Conservation (phyloP, 192 early-diverging fungal genomes). For the Podila verticillata region DNA sequence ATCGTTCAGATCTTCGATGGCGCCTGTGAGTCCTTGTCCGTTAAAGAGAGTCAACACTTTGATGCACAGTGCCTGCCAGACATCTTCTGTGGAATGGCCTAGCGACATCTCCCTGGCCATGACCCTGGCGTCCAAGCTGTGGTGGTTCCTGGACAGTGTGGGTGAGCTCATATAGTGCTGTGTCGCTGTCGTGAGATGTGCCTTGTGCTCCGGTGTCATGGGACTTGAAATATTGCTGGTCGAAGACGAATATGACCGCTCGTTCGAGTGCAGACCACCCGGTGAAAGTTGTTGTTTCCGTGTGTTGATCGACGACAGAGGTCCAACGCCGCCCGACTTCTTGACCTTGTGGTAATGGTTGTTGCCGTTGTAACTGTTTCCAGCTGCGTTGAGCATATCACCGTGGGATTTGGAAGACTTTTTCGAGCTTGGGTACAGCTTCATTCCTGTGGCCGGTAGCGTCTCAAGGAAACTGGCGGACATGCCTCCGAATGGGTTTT, state of each 20-base stretch:
- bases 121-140: constrained; percentile 45
- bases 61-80: constrained; percentile 77
- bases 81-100: constrained; percentile 59
- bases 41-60: constrained; percentile 89
- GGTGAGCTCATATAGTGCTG: constrained; percentile 40
- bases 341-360: constrained; percentile 14
- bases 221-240: constrained; percentile 38
- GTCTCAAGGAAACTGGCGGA: constrained; percentile 45
- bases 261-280: constrained; percentile 10
- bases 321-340: constrained; percentile 25
- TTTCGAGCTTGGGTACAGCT: constrained; percentile 45
- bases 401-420: constrained; percentile 40
- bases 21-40: constrained; percentile 81
- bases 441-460: constrained; percentile 33
- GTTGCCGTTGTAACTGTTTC: constrained; percentile 1
- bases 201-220: constrained; percentile 9
- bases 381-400: constrained; percentile 15
- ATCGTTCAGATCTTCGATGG: constrained; percentile 88
- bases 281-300: constrained; percentile 38
- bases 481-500: constrained; percentile 45
- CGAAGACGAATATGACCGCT: constrained; percentile 27
- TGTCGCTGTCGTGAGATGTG: not conserved
- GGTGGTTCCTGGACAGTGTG: constrained; percentile 28
- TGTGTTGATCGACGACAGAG: constrained; percentile 40
- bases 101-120: constrained; percentile 45